Percentiles rank a stretch among this genome's conserved stretches.
Evolutionary conservation across 2,329 filamentous ascomycete genomes (phyloP).

Genomic region (Colletotrichum shisoi): DNA sequence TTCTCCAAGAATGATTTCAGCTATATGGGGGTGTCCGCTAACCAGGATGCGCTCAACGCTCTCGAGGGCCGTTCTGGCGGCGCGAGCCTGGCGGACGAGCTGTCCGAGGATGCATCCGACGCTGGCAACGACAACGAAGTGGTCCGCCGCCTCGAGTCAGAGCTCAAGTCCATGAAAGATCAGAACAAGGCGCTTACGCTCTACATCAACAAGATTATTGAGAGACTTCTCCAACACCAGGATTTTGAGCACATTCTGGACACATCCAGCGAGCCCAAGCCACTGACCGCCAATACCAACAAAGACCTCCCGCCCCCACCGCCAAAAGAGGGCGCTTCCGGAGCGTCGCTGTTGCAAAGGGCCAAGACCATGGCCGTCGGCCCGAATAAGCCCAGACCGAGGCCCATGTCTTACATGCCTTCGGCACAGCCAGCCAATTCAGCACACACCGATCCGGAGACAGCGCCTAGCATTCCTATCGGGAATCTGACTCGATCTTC

Average conservation of each 20-base stretch:
- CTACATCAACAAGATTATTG: constrained; percentile 99
- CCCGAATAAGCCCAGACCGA: constrained; percentile 55
- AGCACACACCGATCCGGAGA: constrained; percentile 71
- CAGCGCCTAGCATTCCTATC: constrained; percentile 79
- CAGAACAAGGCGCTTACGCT: constrained; percentile 96
- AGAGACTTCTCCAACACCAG: constrained; percentile 89
- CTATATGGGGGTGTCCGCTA: constrained; percentile 66
- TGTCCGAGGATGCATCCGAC: constrained; percentile 71
- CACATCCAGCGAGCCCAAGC: constrained; percentile 63
- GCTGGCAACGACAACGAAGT: constrained; percentile 66
- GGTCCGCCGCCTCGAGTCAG: constrained; percentile 75
- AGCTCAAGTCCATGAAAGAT: constrained; percentile 82
- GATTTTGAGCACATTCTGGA: constrained; percentile 95
- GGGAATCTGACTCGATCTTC: constrained; percentile 62
- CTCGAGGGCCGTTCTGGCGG: constrained; percentile 63
- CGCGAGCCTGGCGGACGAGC: constrained; percentile 83
- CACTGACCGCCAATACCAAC: constrained; percentile 63
- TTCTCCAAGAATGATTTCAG: constrained; percentile 84
- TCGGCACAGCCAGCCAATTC: constrained; percentile 47
- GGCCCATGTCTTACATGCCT: constrained; percentile 67
- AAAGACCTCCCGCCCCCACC: constrained; percentile 87
- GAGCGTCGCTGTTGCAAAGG: constrained; percentile 64
- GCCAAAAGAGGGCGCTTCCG: constrained; percentile 62
- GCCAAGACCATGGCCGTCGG: constrained; percentile 67
- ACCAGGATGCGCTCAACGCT: constrained; percentile 70